Conservation (phyloP, 2,329 filamentous ascomycete genomes). For the Lojkania enalia region DNA sequence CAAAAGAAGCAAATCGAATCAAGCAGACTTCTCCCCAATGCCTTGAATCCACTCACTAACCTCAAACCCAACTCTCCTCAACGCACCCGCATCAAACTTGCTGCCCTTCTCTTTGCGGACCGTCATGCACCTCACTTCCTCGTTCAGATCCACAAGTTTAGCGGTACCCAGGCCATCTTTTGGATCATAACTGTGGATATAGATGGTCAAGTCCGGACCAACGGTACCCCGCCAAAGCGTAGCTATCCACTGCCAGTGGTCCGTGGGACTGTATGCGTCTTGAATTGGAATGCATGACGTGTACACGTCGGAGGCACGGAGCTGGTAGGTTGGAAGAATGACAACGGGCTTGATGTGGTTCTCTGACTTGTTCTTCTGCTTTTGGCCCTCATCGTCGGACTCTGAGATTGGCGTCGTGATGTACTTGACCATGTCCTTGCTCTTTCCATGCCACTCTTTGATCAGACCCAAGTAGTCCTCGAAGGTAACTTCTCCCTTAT, state of each 20-base stretch:
- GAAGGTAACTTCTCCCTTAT: constrained; percentile 40
- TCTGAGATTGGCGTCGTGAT: constrained; percentile 46
- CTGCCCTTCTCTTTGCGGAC: constrained; percentile 39
- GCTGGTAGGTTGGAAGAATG: constrained; percentile 76
- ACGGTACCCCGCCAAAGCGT: constrained; percentile 87
- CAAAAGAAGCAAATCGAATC: too few relatives aligned
- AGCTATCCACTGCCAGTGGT: constrained; percentile 98
- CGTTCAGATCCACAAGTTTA: constrained; percentile 49
- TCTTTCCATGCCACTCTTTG: constrained; percentile 74
- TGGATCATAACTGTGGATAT: constrained; percentile 51
- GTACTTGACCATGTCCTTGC: constrained; percentile 67
- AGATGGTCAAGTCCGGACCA: constrained; percentile 78
- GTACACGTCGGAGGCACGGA: constrained; percentile 76
- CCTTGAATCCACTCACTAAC: constrained; percentile 75
- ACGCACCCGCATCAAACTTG: constrained; percentile 52
- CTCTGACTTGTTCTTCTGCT: constrained; percentile 22
- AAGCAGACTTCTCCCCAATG: constrained; percentile 16
- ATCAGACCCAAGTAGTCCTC: constrained; percentile 69
- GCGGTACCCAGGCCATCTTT: constrained; percentile 33
- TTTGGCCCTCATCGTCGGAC: constrained; percentile 18
- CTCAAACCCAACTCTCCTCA: constrained; percentile 81
- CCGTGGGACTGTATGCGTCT: constrained; percentile 77
- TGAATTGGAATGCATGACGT: constrained; percentile 73
- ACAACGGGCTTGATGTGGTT: constrained; percentile 64
- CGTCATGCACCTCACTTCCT: constrained; percentile 45